Conservation (phyloP, 2,329 filamentous ascomycete genomes). For the Calycina marina region DNA sequence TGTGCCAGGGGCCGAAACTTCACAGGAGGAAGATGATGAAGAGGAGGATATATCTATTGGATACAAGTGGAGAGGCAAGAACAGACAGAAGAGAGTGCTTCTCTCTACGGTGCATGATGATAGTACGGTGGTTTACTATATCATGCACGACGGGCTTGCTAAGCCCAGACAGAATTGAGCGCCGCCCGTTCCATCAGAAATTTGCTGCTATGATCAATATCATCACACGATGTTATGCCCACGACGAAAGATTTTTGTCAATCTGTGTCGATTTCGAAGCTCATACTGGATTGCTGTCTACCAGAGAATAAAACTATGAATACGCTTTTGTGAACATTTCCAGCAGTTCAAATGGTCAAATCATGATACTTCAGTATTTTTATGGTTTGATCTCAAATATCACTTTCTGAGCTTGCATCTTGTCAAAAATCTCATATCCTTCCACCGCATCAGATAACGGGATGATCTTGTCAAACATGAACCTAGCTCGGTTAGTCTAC, state of each 20-base stretch:
- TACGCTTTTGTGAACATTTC: no score
- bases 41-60: conserved; percentile 19
- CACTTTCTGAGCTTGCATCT: conserved; percentile 36
- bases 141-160: conserved; percentile 74
- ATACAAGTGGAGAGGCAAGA: conserved; percentile 29
- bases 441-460: conserved; percentile 47
- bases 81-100: conserved; percentile 51
- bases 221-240: no score
- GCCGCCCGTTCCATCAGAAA: no score
- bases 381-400: neutral
- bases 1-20: conserved; percentile 25
- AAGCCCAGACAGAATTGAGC: conserved; percentile 72
- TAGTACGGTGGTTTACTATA: conserved; percentile 73
- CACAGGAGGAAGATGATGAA: conserved; percentile 11
- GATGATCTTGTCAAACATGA: conserved; percentile 62
- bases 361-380: no score
- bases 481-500: conserved; percentile 30
- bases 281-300: no score
- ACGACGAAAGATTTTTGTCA: no score
- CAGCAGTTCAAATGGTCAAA: no score
- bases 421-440: conserved; percentile 54
- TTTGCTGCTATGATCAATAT: no score
- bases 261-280: no score
- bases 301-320: no score
- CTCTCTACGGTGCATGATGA: conserved; percentile 64